Evolutionary conservation across 2,329 filamentous ascomycete genomes (phyloP).

Genomic region (Pestalotiopsis sp.): DNA sequence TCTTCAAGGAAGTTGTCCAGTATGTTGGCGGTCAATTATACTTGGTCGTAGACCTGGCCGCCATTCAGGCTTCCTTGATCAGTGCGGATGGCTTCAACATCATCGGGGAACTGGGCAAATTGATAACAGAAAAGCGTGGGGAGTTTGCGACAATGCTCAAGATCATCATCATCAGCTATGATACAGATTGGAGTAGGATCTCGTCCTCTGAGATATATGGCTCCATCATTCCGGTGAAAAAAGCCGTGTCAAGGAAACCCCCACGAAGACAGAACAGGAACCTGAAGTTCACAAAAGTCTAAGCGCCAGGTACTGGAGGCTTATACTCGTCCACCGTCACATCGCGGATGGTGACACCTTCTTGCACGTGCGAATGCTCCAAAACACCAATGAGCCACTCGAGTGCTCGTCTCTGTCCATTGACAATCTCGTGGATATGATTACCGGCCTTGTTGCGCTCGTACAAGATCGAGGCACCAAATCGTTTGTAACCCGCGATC

Average conservation of each 20-base stretch:
- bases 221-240: not conserved
- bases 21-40: not conserved
- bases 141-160: not conserved
- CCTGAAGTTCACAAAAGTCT: not conserved
- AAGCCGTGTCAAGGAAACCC: not conserved
- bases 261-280: not conserved
- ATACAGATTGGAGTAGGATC: not conserved
- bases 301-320: not conserved
- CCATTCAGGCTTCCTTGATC: not conserved
- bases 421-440: constrained; percentile 16
- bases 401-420: not conserved
- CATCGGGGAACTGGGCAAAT: not conserved
- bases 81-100: not conserved
- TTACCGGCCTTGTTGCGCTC: not conserved
- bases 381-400: not conserved
- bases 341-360: not conserved
- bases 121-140: not conserved
- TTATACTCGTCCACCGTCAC: not conserved
- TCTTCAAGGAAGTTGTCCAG: not conserved
- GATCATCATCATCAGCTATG: not conserved
- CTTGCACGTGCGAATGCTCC: not conserved
- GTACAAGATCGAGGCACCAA: not conserved
- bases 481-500: not conserved
- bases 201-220: not conserved
- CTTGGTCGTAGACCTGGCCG: not conserved